A percentile compares a stretch with the other conserved stretches of the same genome.
phyloP scores from a whole-genome alignment of 192 early-diverging fungal genomes.

The Chytriomyces sp. region DNA sequence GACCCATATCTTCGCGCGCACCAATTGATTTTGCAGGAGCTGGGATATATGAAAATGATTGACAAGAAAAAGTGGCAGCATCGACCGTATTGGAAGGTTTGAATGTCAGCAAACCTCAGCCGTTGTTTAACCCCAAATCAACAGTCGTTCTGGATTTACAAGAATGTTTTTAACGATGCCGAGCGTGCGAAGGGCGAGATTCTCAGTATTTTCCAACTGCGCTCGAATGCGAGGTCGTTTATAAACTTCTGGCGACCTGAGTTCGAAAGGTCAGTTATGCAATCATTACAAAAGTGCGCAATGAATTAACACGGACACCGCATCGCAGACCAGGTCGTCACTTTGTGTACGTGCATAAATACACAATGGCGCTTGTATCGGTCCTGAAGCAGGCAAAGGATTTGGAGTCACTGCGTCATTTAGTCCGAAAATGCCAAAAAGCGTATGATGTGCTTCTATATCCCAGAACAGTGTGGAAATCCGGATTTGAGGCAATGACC shows the following conservation, averaged over 20 bases:
- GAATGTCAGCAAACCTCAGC: background rate
- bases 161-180: constrained; percentile 60
- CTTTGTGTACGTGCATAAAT: constrained; percentile 75
- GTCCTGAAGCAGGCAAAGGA: constrained; percentile 64
- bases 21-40: constrained; percentile 50
- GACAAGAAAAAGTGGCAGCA: constrained; percentile 79
- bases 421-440: constrained; percentile 63
- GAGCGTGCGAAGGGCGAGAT: constrained; percentile 66
- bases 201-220: constrained; percentile 64
- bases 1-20: constrained; percentile 46
- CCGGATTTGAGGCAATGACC: constrained; percentile 38
- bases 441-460: constrained; percentile 57
- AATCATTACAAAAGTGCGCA: background rate
- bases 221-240: constrained; percentile 57
- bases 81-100: constrained; percentile 67
- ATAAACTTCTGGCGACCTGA: constrained; percentile 80
- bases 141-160: constrained; percentile 69
- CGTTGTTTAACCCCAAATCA: background rate
- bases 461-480: constrained; percentile 59
- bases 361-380: constrained; percentile 65
- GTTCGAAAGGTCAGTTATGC: constrained; percentile 66
- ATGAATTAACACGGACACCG: background rate
- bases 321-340: constrained; percentile 69
- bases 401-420: constrained; percentile 57
- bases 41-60: constrained; percentile 56